Evolutionary conservation across 164 flowering plant genomes (phyloP), one percentile per base, ranked within the genome.

Genomic region (Tetrastigma voinierianum): DNA sequence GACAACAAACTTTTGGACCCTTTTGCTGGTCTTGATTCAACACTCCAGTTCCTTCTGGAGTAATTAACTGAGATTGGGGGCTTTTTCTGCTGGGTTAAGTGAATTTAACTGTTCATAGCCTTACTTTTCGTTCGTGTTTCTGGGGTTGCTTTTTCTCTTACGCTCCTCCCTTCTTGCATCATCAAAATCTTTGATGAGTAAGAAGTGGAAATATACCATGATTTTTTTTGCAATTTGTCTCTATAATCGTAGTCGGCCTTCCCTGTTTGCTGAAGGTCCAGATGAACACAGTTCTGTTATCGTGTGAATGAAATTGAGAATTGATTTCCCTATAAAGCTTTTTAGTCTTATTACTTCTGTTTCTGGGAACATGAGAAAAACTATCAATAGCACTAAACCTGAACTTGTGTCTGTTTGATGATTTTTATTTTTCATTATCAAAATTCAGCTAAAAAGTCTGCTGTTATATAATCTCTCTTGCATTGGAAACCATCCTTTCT

Each of bases 1-100:
- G 79, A 76, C 2, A 78, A 68, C 54, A 84, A 73, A 67, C 80
- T 82, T 3, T 84, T 80, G 23, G 89, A 87, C 70, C 85, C 90
- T 15, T 88, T 93, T 59, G 72, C 76, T 18, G 81, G 85, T 70
- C 86, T 90, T 8, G 81, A 76, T 47, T 75, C 67, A 0, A 49
- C 61, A 15, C 62, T 66, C 44, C 83, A 86, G 6, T 80, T 86
- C 48, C 14, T 68, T 56, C 70, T 86, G 40, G 61, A 76, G 58
- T 85, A 72, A 83, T 43, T 43, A 51, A 14, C 13, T 18, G 25
- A 18, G 12, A 32, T 2, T 19, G 11, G 16, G 4, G 19, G 10
- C 13, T 7, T 69, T 69, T 18, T 51, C 5, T 21, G 16, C 21
- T 47, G 32, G 53, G 6, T 59, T 55, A 17, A 10, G 40, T 32